These are phyloP conservation scores for Candida suzukii DNA, from an alignment of 805 yeast genomes.

Conservation along the genomic window DNA sequence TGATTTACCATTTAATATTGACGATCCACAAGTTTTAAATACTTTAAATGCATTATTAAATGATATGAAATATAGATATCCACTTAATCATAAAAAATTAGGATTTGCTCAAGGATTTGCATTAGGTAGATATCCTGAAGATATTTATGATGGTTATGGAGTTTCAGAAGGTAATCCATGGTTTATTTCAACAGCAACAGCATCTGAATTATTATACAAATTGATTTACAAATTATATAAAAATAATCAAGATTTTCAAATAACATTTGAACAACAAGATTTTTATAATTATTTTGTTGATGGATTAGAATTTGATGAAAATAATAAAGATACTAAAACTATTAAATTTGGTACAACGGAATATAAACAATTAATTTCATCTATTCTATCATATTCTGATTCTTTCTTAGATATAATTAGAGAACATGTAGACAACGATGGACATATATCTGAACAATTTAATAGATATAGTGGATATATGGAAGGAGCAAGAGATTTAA, in stretches of 20 bases:
- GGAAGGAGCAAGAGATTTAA: constrained; percentile 82
- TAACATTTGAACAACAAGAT: constrained; percentile 15
- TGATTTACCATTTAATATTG: constrained; percentile 56
- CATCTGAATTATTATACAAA: constrained; percentile 56
- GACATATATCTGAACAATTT: constrained; percentile 85
- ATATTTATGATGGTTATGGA: constrained; percentile 71
- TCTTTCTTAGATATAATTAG: constrained; percentile 55
- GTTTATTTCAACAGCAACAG: constrained; percentile 74
- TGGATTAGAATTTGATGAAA: constrained; percentile 5
- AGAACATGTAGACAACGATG: constrained; percentile 55
- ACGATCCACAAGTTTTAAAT: constrained; percentile 50
- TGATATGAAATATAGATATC: constrained; percentile 70
- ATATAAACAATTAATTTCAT: constrained; percentile 37
- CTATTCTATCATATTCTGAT: constrained; percentile 53
- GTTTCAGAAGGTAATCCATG: constrained; percentile 85
- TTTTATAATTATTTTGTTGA: constrained; percentile 17
- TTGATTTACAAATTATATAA: constrained; percentile 38
- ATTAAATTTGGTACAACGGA: constrained; percentile 34
- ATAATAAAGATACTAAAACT: constrained; percentile 11
- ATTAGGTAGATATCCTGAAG: constrained; percentile 91
- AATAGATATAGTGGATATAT: constrained; percentile 73
- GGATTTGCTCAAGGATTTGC: constrained; percentile 49
- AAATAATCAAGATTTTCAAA: constrained; percentile 34
- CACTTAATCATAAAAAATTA: constrained; percentile 54
- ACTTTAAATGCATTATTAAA: constrained; percentile 55